Evolutionary conservation across 2,329 filamentous ascomycete genomes (phyloP).

Genomic region (Stemphylium vesicarium): DNA sequence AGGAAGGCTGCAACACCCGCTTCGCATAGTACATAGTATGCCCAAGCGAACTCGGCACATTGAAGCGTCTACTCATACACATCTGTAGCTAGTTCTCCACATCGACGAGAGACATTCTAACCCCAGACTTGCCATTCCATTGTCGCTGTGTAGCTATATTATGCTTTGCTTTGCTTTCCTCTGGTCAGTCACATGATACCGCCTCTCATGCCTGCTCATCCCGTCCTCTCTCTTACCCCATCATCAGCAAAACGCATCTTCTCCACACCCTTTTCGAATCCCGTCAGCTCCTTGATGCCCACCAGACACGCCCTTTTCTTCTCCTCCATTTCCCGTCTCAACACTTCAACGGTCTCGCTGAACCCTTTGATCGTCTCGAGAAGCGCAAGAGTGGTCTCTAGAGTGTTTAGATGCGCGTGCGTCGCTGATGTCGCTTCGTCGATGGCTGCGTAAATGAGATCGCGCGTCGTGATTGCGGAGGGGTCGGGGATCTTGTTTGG

Average conservation of each 20-base stretch:
- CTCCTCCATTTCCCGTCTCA: slow-evolving; percentile 17
- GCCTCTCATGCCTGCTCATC: too few species aligned
- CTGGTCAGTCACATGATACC: too few species aligned
- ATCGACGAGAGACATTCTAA: too few species aligned
- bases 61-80: too few species aligned
- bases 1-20: too few species aligned
- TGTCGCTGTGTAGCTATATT: too few species aligned
- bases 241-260: neutral
- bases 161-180: too few species aligned
- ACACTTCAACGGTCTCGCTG: slow-evolving; percentile 17
- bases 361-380: slow-evolving; percentile 20
- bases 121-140: too few species aligned
- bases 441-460: slow-evolving; percentile 17
- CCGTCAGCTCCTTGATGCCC: slow-evolving; percentile 12
- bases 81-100: too few species aligned
- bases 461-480: slow-evolving; percentile 8
- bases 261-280: slow-evolving; percentile 6
- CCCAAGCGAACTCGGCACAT: too few species aligned
- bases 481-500: neutral
- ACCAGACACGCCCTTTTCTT: slow-evolving; percentile 17
- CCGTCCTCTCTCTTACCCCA: neutral
- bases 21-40: too few species aligned
- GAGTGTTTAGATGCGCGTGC: slow-evolving; percentile 17
- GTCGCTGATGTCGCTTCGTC: slow-evolving; percentile 11
- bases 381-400: slow-evolving; percentile 18